Base-by-base conservation (phyloP, 78 protist species). In the Dictyostelium citrinum region DNA sequence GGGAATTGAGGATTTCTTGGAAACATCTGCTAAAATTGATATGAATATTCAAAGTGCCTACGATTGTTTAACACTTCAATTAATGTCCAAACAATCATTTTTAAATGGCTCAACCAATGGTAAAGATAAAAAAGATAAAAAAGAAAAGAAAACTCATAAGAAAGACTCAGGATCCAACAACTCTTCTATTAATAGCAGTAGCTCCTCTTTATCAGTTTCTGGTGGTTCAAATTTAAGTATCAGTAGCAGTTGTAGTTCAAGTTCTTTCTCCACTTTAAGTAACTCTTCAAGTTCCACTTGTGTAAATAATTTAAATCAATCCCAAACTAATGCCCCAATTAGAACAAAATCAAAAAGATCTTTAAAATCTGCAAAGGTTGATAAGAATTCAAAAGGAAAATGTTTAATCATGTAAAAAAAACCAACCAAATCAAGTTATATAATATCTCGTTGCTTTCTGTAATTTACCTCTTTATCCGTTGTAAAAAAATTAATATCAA, bases 31-130 rank as follows among this genome's bases (percentile, higher is more conserved):
- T 1, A 96, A 91, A 86, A 82, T 78, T 7, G 79, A 90, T 29
- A 90, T 68, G 79, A 96, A 97, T 49, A 96, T 98, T 29, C 93
- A 81, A 24, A 72, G 77, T 14, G 77, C 92, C 37, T 97, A 96
- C 77, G 86, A 86, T 5, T 72, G 64, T 37, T 46, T 97, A 31
- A 96, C 96, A 12, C 60, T 71, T 16, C 93, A 91, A 58, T 58
- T 95, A n/a, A 17, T 43, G 3, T n/a, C 58, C 2, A 75, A 75
- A 75, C 81, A 27, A 33, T 29, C 77, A 4, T 55, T 20, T 20
- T 8, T 17, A 12, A 70, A 70, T 16, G 46, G 46, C 0, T 31
- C 77, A 3, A 4, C 64, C 64, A 70, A 17, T 70, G 43, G 43
- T 4, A 68, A 29, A 12, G 43, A 70, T 12, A 70, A 70, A 33